Evolutionary conservation across 441 rosid genomes (phyloP).

Genomic region (Gossypium schwendimanii): DNA sequence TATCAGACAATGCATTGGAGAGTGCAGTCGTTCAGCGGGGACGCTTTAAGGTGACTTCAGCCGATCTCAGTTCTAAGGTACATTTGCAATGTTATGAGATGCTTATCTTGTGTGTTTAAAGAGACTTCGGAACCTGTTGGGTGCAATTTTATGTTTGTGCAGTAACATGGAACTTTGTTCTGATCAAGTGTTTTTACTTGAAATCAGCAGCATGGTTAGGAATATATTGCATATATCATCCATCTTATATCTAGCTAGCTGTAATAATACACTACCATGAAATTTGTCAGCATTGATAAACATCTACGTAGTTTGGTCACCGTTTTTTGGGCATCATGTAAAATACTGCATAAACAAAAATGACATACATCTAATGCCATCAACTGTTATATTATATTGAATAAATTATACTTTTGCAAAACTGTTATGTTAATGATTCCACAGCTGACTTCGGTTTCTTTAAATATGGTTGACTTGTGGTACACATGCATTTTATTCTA

Average conservation of each 20-base stretch:
- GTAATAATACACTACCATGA: background rate
- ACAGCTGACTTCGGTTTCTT: background rate
- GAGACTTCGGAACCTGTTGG: background rate
- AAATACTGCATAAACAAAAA: background rate
- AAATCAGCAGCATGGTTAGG: background rate
- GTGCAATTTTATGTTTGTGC: background rate
- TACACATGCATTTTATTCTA: background rate
- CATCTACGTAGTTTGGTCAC: background rate
- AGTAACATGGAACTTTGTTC: background rate
- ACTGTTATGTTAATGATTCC: background rate
- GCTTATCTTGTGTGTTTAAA: background rate
- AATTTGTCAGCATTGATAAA: background rate
- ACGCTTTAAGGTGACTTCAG: conserved; percentile 86
- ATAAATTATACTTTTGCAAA: background rate
- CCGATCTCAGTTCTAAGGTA: conserved; percentile 87
- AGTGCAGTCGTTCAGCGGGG: conserved; percentile 77
- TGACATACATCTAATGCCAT: background rate
- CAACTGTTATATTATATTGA: background rate
- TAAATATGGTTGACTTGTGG: background rate
- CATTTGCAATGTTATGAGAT: conserved; percentile 11
- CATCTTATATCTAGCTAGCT: background rate
- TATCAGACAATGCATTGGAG: conserved; percentile 66
- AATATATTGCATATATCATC: background rate
- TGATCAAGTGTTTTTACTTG: background rate
- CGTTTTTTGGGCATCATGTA: background rate